Conservation (phyloP, 2,329 filamentous ascomycete species). For the Aphanocladium album region DNA sequence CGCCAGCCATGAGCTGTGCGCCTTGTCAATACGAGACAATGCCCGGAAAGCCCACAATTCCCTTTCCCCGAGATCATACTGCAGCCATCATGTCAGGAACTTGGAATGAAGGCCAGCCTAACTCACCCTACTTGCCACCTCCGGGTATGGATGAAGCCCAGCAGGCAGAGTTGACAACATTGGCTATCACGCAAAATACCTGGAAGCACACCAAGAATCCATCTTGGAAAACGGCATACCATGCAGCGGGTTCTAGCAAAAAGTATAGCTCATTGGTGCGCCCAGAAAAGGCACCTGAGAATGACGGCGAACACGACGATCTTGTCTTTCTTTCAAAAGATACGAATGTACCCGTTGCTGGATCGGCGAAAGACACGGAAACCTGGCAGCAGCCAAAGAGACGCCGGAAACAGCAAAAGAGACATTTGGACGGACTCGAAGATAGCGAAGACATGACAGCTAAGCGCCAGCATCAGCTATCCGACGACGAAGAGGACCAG, state of each 20-base stretch:
- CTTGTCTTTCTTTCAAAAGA: background rate
- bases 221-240: background rate
- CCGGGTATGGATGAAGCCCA: constrained; percentile 7
- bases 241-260: background rate
- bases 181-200: constrained; percentile 1
- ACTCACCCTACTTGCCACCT: constrained; percentile 40
- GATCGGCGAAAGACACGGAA: background rate
- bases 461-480: background rate
- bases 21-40: constrained; percentile 31
- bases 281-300: background rate
- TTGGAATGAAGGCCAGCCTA: constrained; percentile 60
- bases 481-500: constrained; percentile 47
- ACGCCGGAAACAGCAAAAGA: constrained; percentile 5
- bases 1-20: constrained; percentile 19
- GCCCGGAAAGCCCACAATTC: constrained; percentile 21
- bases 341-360: background rate
- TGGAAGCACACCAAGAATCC: constrained; percentile 8
- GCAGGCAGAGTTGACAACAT: constrained; percentile 3
- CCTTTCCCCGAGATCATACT: constrained; percentile 41
- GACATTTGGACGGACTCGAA: background rate
- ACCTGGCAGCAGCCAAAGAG: constrained; percentile 6
- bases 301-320: background rate
- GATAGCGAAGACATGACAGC: background rate
- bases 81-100: constrained; percentile 52
- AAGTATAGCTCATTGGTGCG: background rate